Conservation (phyloP, 352 stramenopile genomes). For the Phytophthora macrochlamydospora region DNA sequence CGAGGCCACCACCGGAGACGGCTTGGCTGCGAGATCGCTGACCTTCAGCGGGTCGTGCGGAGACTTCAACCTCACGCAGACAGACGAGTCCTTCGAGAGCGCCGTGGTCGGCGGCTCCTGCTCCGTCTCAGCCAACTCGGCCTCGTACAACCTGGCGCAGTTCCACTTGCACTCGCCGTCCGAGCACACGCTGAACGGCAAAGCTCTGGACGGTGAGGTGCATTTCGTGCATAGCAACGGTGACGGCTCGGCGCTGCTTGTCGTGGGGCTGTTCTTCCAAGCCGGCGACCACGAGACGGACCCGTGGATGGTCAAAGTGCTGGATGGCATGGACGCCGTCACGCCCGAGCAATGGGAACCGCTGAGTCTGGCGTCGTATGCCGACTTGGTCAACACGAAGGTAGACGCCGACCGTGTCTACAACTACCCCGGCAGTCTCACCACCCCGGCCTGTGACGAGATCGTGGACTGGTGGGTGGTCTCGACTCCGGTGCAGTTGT, state of each 20-base stretch:
- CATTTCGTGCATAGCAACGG: conserved; percentile 52
- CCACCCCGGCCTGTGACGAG: conserved; percentile 50
- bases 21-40: conserved; percentile 15
- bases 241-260: conserved; percentile 33
- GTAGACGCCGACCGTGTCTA: conserved; percentile 23
- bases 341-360: conserved; percentile 12
- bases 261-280: conserved; percentile 39
- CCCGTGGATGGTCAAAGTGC: conserved; percentile 29
- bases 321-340: conserved; percentile 30
- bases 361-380: conserved; percentile 27
- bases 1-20: conserved; percentile 4
- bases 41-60: conserved; percentile 30
- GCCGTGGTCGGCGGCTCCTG: conserved; percentile 23
- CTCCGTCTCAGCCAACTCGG: conserved; percentile 12
- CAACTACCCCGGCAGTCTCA: conserved; percentile 66
- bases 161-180: conserved; percentile 48
- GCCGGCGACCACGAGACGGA: conserved; percentile 17
- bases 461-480: conserved; percentile 68
- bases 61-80: conserved; percentile 31
- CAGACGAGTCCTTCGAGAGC: conserved; percentile 31
- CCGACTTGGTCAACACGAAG: conserved; percentile 18
- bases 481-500: conserved; percentile 41
- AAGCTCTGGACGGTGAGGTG: conserved; percentile 33
- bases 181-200: conserved; percentile 47
- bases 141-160: conserved; percentile 28